Percentiles rank a stretch among this genome's conserved stretches.
phyloP scores from a whole-genome alignment of 2,329 filamentous ascomycete genomes.

The Pseudocercospora pini-densiflorae region DNA sequence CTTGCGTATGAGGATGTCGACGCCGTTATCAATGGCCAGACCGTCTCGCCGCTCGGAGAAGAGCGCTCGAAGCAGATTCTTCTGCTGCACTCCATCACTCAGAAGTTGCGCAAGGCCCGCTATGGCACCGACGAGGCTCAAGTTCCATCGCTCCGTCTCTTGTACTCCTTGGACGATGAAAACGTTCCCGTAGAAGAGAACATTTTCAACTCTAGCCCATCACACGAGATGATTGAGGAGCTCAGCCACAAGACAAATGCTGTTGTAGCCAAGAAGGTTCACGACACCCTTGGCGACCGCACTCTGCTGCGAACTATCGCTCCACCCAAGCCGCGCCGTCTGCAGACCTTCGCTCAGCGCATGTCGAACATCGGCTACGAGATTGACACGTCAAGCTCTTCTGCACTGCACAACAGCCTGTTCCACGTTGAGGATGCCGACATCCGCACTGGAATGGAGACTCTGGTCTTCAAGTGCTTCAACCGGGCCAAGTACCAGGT shows the following conservation, averaged over 20 bases:
- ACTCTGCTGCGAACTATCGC: slow-evolving; percentile 87
- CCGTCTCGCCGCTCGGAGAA: slow-evolving; percentile 60
- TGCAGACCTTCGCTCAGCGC: slow-evolving; percentile 88
- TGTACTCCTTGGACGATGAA: slow-evolving; percentile 96
- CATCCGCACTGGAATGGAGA: slow-evolving; percentile 97
- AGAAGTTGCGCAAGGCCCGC: slow-evolving; percentile 88
- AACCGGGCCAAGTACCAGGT: slow-evolving; percentile 95
- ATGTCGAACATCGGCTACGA: slow-evolving; percentile 92
- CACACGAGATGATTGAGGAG: slow-evolving; percentile 94
- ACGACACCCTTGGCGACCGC: slow-evolving; percentile 81
- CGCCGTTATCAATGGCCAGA: slow-evolving; percentile 70
- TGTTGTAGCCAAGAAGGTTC: slow-evolving; percentile 84
- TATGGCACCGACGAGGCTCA: slow-evolving; percentile 76
- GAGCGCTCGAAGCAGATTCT: slow-evolving; percentile 77
- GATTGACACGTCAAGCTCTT: slow-evolving; percentile 87
- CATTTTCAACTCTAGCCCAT: slow-evolving; percentile 87
- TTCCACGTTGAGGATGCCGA: slow-evolving; percentile 91
- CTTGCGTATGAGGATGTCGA: slow-evolving; percentile 86
- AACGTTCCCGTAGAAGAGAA: slow-evolving; percentile 97
- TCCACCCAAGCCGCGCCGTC: slow-evolving; percentile 81
- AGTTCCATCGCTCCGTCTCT: slow-evolving; percentile 82
- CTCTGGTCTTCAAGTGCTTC: slow-evolving; percentile 92
- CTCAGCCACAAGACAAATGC: slow-evolving; percentile 91
- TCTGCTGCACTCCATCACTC: slow-evolving; percentile 77
- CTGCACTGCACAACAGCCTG: slow-evolving; percentile 88